Evolutionary conservation across 106 monocot genomes (phyloP), one percentile per base, ranked within the genome.

Genomic region (Dioscorea zingiberensis): DNA sequence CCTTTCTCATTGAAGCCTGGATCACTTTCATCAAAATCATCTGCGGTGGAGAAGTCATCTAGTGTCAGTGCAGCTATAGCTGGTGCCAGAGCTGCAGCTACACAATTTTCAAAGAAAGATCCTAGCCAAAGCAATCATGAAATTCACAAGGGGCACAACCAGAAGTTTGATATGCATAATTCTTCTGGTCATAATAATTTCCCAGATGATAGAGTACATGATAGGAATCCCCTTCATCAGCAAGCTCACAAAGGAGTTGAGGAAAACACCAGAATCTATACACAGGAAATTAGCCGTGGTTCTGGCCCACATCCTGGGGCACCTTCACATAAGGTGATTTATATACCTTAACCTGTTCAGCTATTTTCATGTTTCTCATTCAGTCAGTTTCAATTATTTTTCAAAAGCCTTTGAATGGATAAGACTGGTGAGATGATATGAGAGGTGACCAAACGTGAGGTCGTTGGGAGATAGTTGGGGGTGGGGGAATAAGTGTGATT

Each of bases 31-130:
- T 74, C 47, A 7, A 59, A 61, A 60, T 25, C 22, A 24, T 68
- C 68, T 47, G 14, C 55, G 18, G n/a, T 64, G 19, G 63, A 71
- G 32, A 83, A 71, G 48, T 17, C 89, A 26, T 18, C 63, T 25
- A 65, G 69, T 69, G 73, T 90, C 64, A 77, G 24, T 46, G 67
- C 74, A 26, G 94, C 84, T 22, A 85, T 94, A 59, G 90, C 77
- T 27, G 84, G 84, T 21, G 87, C 87, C 21, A 76, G 71, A 78
- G 80, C 84, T 66, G 94, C 90, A 38, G 84, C 94, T 54, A 75
- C 84, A 27, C 87, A 90, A 44, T 90, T 87, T 67, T 87, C 73
- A 45, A 90, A 63, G n/a, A 90, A 75, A 58, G 64, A 71, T 68
- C 71, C 68, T 24, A 75, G 11, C 3, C 53, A 21, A 23, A 13